Conservation (phyloP, 1,139 yeast species). For the Eremothecium cymbalariae region DNA sequence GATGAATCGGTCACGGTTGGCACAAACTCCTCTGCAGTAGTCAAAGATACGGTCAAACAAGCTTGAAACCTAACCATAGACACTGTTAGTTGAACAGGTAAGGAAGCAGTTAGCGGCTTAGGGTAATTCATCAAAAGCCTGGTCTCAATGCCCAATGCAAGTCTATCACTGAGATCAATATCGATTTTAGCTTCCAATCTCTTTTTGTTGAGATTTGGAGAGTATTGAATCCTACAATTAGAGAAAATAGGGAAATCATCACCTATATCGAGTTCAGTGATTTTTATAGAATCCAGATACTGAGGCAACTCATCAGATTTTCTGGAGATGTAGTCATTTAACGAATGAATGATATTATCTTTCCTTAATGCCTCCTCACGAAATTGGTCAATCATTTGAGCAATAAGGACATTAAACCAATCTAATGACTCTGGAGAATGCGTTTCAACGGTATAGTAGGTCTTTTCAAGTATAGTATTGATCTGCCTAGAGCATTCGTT, state of each 20-base stretch:
- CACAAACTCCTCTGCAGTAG: constrained; percentile 38
- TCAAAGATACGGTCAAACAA: constrained; percentile 65
- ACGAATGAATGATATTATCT: constrained; percentile 74
- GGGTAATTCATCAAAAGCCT: constrained; percentile 77
- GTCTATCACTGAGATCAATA: constrained; percentile 82
- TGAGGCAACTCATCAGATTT: constrained; percentile 51
- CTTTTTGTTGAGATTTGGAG: constrained; percentile 32
- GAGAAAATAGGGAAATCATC: constrained; percentile 93
- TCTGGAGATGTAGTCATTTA: constrained; percentile 44
- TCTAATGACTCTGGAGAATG: constrained; percentile 88
- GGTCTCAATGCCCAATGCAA: constrained; percentile 86
- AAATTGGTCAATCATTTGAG: constrained; percentile 81
- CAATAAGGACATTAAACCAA: constrained; percentile 92
- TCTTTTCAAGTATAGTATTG: constrained; percentile 66
- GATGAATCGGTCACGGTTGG: constrained; percentile 39
- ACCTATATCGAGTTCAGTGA: constrained; percentile 88
- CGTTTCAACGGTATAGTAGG: constrained; percentile 81
- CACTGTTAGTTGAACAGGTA: constrained; percentile 76
- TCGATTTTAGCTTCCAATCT: constrained; percentile 86
- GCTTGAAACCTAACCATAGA: constrained; percentile 93
- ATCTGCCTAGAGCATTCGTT: constrained; percentile 29
- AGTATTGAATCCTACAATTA: constrained; percentile 74
- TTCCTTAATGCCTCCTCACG: constrained; percentile 78
- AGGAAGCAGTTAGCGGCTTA: constrained; percentile 69
- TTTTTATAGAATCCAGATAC: constrained; percentile 65